Evolutionary conservation across 352 stramenopile genomes (phyloP).

Genomic region (Pythium utonaiense): DNA sequence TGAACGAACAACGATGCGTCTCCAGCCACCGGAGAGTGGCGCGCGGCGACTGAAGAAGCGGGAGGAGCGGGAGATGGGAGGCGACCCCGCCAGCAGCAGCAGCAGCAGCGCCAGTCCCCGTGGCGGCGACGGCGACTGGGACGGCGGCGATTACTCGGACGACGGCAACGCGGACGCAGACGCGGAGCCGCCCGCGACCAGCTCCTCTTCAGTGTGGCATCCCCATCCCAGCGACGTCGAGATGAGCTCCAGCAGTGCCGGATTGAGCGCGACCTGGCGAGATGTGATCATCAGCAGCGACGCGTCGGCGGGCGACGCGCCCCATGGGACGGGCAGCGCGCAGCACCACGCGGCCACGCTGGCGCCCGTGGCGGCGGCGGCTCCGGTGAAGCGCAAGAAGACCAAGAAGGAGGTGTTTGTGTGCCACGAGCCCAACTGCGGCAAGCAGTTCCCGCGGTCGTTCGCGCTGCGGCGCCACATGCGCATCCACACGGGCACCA

Average conservation of each 20-base stretch:
- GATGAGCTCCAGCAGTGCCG: slow-evolving; percentile 9
- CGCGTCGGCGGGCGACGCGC: no score
- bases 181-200: slow-evolving; percentile 1
- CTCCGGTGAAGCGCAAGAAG: slow-evolving; percentile 45
- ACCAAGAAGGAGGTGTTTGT: slow-evolving; percentile 60
- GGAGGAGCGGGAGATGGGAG: slow-evolving; percentile 23
- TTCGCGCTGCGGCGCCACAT: slow-evolving; percentile 81
- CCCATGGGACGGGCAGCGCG: no score
- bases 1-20: slow-evolving; percentile 9
- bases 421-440: slow-evolving; percentile 73
- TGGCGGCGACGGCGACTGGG: neutral
- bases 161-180: no score
- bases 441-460: slow-evolving; percentile 79
- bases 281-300: slow-evolving; percentile 20
- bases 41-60: slow-evolving; percentile 24
- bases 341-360: no score
- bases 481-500: slow-evolving; percentile 83
- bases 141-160: neutral
- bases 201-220: slow-evolving; percentile 13
- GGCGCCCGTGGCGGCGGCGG: slow-evolving; percentile 13
- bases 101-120: neutral
- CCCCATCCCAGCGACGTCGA: slow-evolving; percentile 11
- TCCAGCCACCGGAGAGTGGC: slow-evolving; percentile 10
- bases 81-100: neutral
- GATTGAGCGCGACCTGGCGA: slow-evolving; percentile 13